Evolutionary conservation across 192 early-diverging fungal species (phyloP), one percentile per base, ranked within the genome.

Genomic region (Coemansia sp.): DNA sequence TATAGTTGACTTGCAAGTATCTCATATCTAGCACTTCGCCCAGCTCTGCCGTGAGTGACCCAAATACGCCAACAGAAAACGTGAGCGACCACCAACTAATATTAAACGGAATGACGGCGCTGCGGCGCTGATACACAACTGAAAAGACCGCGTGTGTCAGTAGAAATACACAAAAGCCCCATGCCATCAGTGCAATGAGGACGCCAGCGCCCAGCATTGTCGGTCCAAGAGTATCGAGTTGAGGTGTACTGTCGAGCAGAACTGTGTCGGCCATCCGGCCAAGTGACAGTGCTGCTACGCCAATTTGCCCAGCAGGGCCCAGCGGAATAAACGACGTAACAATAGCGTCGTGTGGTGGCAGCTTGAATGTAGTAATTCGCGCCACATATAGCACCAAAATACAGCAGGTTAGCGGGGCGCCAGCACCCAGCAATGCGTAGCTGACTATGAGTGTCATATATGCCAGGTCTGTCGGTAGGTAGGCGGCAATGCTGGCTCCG

Each of bases 41-140:
- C 52, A 77, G 45, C 6, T 23, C 43, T 0, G 47, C 52, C 2
- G 74, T 74, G n/a, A 71, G 57, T 2, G 53, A 47, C 3, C 79
- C 67, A 57, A 74, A 80, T 11, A 82, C 82, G 14, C 84, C 84
- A 0, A 83, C 4, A 0, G 84, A 82, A 41, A 85, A 85, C 2
- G 64, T 69, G 31, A 82, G 65, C 10, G 82, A 72, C 84, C 83
- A 84, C 69, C 75, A 83, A 25, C 83, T 67, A 17, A 83, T 85
- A 50, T 73, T 80, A 31, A 84, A 83, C 11, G 75, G 70, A 1
- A 83, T 68, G n/a, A 21, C 26, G 23, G 31, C 59, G 12, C 22
- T 57, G 0, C 65, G 35, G 17, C 65, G 51, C 35, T 68, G 68
- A 26, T 73, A 70, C 4, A 53, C 41, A 10, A 85, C 66, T 0